Evolutionary conservation across 176 grass and related monocot genomes (phyloP).

Genomic region (Guadua angustifolia): DNA sequence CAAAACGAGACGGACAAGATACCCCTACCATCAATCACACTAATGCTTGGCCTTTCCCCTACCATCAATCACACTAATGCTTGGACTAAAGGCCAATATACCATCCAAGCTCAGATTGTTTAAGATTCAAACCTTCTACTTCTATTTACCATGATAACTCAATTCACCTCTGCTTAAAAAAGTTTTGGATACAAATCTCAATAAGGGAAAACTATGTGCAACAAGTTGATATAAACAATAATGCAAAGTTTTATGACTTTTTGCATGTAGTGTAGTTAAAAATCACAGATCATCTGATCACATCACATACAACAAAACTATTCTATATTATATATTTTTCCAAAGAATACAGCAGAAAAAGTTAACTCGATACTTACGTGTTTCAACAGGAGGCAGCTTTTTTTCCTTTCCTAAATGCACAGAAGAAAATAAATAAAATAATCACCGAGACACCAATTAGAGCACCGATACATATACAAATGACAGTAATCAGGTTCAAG

Average conservation of each 20-base stretch:
- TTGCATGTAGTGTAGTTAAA: background rate
- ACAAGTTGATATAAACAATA: slow-evolving; percentile 25
- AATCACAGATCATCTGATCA: background rate
- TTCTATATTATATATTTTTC: background rate
- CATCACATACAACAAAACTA: background rate
- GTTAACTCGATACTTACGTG: slow-evolving; percentile 54
- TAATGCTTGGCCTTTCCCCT: no score
- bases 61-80: no score
- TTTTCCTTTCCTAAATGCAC: slow-evolving; percentile 69
- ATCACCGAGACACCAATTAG: slow-evolving; percentile 66
- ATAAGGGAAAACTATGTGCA: background rate
- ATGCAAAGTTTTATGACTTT: background rate
- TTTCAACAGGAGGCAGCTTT: slow-evolving; percentile 61
- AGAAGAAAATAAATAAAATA: slow-evolving; percentile 72
- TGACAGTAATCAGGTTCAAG: slow-evolving; percentile 58
- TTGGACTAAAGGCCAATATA: background rate
- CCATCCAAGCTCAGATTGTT: background rate
- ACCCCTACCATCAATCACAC: slow-evolving; percentile 10
- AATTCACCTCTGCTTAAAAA: background rate
- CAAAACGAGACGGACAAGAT: slow-evolving; percentile 17
- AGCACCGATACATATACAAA: slow-evolving; percentile 77
- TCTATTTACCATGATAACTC: slow-evolving; percentile 21
- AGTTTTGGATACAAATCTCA: background rate
- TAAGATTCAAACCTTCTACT: background rate
- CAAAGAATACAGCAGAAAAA: slow-evolving; percentile 38